A percentile compares a stretch with the other conserved stretches of the same genome.
phyloP scores from a whole-genome alignment of 139 green algal genomes.

The Picochlorum costavermella region DNA sequence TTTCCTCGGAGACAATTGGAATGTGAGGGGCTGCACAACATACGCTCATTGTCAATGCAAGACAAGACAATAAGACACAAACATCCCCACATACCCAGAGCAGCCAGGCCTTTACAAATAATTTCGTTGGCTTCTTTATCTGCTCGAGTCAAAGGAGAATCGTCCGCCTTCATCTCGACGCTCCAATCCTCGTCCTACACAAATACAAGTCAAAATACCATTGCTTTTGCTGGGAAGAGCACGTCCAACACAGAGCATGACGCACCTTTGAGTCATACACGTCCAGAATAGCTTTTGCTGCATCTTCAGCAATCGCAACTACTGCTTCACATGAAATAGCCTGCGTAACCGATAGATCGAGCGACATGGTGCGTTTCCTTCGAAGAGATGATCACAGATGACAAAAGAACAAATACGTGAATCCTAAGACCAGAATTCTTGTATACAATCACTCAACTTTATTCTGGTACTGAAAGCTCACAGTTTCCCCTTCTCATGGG shows the following conservation, averaged over 20 bases:
- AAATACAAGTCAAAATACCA: background rate
- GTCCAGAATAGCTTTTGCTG: conserved; percentile 55
- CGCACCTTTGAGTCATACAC: conserved; percentile 64
- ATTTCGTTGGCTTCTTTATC: conserved; percentile 65
- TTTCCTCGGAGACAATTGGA: conserved; percentile 83
- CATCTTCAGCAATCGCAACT: conserved; percentile 48
- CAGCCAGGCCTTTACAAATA: conserved; percentile 55
- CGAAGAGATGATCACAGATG: background rate
- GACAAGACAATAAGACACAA: background rate
- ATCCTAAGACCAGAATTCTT: too few relatives aligned
- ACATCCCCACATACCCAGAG: conserved; percentile 8
- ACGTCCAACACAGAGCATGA: background rate
- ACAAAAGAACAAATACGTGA: background rate
- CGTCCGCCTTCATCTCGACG: conserved; percentile 64
- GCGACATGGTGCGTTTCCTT: background rate
- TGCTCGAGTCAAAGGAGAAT: conserved; percentile 64
- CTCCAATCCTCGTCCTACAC: conserved; percentile 44
- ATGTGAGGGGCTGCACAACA: conserved; percentile 54
- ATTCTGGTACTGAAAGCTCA: too few relatives aligned
- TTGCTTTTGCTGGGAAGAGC: background rate
- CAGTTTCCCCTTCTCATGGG: too few relatives aligned
- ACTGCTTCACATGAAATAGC: conserved; percentile 39
- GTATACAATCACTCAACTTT: too few relatives aligned
- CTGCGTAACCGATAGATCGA: conserved; percentile 1
- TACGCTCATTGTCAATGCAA: background rate